Evolutionary conservation across 257 asterid genomes (phyloP).

Genomic region (Solanum phureja): DNA sequence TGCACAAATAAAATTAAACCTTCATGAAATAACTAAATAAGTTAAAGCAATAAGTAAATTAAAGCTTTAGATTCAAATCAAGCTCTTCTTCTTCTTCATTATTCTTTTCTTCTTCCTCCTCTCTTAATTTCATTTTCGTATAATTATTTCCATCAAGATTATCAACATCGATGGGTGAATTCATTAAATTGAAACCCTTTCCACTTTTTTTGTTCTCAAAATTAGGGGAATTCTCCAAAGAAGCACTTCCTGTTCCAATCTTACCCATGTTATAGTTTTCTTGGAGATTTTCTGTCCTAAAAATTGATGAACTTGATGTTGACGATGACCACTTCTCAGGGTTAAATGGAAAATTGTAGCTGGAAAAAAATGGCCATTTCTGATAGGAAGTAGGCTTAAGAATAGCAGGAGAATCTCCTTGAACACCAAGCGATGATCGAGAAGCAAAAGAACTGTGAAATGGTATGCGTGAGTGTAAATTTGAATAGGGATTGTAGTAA

Average conservation of each 20-base stretch:
- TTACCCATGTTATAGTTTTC: not conserved
- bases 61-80: not conserved
- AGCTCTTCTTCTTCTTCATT: not conserved
- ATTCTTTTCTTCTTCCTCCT: not conserved
- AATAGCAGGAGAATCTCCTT: constrained; percentile 20
- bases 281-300: not conserved
- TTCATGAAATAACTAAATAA: not conserved
- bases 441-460: constrained; percentile 16
- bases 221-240: not conserved
- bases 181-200: not conserved
- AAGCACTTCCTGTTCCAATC: not conserved
- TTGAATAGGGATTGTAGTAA: constrained; percentile 19
- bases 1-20: not conserved
- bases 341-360: constrained; percentile 1
- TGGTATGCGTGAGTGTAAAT: constrained; percentile 19
- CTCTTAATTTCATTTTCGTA: not conserved
- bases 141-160: not conserved
- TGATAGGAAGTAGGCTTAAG: constrained; percentile 20
- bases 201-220: not conserved
- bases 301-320: not conserved
- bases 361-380: constrained; percentile 14
- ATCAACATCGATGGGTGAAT: not conserved
- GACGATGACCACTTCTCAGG: constrained; percentile 14
- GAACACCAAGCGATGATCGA: constrained; percentile 25
- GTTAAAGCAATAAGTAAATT: not conserved